Evolutionary conservation across 108 stramenopile genomes (phyloP).

Genomic region (Stephanodiscus minutulus): DNA sequence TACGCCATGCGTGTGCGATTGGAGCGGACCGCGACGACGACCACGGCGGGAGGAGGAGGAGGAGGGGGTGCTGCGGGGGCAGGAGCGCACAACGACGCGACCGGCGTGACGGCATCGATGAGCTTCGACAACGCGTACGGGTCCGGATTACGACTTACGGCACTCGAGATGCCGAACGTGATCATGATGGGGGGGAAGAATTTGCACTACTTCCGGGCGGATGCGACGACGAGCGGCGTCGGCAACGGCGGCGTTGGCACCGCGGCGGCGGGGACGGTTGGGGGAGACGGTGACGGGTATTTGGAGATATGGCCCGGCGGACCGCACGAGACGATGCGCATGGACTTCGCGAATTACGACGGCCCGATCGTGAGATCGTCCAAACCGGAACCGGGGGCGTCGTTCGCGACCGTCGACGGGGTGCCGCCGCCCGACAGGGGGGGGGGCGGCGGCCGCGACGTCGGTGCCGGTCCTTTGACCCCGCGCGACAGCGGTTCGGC

Average conservation of each 20-base stretch:
- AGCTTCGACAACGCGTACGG: slow-evolving; percentile 39
- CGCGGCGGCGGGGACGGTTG: not conserved
- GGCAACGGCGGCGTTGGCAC: not conserved
- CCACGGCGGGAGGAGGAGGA: no score
- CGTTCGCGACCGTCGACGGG: slow-evolving; percentile 24
- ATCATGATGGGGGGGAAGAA: slow-evolving; percentile 35
- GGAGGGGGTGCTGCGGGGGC: no score
- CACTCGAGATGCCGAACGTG: slow-evolving; percentile 10
- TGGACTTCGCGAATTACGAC: slow-evolving; percentile 7
- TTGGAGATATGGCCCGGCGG: slow-evolving; percentile 44
- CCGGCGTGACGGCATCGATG: no score
- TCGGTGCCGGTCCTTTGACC: no score
- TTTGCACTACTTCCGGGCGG: slow-evolving; percentile 36
- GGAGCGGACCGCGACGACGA: no score
- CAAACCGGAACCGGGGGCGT: slow-evolving; percentile 26
- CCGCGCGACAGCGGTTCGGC: slow-evolving; percentile 48
- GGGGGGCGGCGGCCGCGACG: no score
- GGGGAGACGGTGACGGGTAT: slow-evolving; percentile 3
- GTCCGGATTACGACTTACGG: slow-evolving; percentile 29
- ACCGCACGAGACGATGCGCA: slow-evolving; percentile 26
- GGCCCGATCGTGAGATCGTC: slow-evolving; percentile 8
- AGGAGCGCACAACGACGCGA: no score
- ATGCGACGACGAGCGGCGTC: not conserved
- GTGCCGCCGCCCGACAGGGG: not conserved
- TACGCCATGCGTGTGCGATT: slow-evolving; percentile 31